Percentiles rank a stretch among this genome's conserved stretches.
Conservation (phyloP, 106 monocot genomes). For the Dendrobium catenatum region DNA sequence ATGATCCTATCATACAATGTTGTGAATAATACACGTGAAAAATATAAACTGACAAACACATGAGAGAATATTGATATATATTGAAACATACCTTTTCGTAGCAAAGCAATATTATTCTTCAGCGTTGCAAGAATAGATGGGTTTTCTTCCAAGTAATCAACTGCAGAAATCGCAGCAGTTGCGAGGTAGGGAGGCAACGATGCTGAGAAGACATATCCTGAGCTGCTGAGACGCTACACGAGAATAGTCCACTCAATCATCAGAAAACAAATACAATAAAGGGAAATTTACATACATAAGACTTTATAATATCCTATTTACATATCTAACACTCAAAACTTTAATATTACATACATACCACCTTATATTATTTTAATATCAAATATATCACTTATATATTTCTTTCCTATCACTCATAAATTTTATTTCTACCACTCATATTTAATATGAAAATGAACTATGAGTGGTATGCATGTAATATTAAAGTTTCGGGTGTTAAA, state of each 20-base stretch:
- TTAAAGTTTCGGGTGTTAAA: no score
- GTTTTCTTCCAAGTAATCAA: constrained; percentile 26
- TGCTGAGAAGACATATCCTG: constrained; percentile 93
- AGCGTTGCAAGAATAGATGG: constrained; percentile 15
- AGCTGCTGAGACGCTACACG: constrained; percentile 78
- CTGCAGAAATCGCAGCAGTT: constrained; percentile 26
- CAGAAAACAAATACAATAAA: not conserved
- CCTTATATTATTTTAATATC: no score
- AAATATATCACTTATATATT: no score
- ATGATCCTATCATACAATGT: not conserved
- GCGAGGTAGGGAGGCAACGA: constrained; percentile 57
- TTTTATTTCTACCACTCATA: no score
- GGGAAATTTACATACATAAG: no score
- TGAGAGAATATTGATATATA: not conserved
- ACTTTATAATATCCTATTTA: no score
- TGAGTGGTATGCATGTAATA: no score
- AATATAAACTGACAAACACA: not conserved
- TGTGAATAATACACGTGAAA: not conserved
- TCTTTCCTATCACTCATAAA: no score
- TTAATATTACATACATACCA: no score
- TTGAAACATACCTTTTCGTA: constrained; percentile 12
- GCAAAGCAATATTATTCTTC: constrained; percentile 17
- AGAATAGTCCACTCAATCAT: not conserved
- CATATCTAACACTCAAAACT: no score
- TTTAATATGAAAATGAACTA: no score